A percentile compares a stretch with the other conserved stretches of the same genome.
phyloP scores from a whole-genome alignment of 495 filamentous ascomycete species.

The Daldinia bambusicola region DNA sequence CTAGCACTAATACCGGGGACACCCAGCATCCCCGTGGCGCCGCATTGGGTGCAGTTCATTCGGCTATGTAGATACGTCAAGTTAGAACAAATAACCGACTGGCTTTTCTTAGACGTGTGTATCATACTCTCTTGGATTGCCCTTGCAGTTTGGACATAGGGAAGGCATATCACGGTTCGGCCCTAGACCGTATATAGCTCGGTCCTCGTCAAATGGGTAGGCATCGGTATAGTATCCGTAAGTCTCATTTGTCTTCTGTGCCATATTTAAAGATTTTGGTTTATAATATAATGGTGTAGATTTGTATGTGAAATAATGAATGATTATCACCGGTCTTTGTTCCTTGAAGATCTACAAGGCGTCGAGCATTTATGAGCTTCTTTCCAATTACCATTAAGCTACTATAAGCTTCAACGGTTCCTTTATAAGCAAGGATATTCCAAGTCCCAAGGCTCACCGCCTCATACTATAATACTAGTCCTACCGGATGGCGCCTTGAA shows the following conservation, averaged over 20 bases:
- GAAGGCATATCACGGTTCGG: conserved; percentile 40
- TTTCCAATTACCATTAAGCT: background rate
- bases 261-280: conserved; percentile 7
- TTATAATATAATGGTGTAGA: background rate
- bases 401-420: background rate
- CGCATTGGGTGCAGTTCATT: conserved; percentile 29
- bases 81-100: background rate
- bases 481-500: conserved; percentile 28
- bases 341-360: background rate
- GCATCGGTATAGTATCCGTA: conserved; percentile 28
- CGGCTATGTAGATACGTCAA: conserved; percentile 14
- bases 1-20: conserved; percentile 28
- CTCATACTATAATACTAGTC: conserved; percentile 9
- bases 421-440: conserved; percentile 7
- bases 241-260: conserved; percentile 24
- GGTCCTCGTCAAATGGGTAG: conserved; percentile 31
- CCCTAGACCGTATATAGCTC: conserved; percentile 35
- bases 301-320: background rate
- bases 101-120: background rate
- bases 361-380: conserved; percentile 13
- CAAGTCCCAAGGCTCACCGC: conserved; percentile 31
- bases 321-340: background rate
- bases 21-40: conserved; percentile 38
- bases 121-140: conserved; percentile 41
- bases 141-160: conserved; percentile 39